Percentiles rank a stretch among this genome's conserved stretches.
Evolutionary conservation across 2,329 filamentous ascomycete species (phyloP).

Genomic region (Epichloe baconii): DNA sequence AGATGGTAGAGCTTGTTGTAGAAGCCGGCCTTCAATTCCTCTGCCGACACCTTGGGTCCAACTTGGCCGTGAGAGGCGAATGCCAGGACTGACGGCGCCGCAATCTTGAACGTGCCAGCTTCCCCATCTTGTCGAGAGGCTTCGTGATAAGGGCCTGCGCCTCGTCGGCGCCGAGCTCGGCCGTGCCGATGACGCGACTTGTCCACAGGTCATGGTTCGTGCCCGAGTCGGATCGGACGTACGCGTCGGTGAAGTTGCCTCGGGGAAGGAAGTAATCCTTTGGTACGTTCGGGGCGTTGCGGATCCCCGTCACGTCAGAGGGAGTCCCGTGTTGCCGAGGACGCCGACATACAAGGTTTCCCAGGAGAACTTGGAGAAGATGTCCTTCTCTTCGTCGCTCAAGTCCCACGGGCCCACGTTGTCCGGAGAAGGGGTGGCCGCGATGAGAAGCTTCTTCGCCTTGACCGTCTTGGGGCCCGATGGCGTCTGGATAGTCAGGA

Average conservation of each 20-base stretch:
- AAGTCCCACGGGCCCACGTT: conserved; percentile 16
- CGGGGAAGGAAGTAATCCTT: background rate
- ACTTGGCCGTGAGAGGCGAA: background rate
- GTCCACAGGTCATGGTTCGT: background rate
- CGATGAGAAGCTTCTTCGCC: conserved; percentile 17
- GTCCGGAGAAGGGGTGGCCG: conserved; percentile 13
- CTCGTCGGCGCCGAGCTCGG: background rate
- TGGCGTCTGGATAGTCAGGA: background rate
- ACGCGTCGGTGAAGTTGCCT: background rate
- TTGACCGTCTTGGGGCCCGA: background rate
- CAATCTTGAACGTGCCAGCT: background rate
- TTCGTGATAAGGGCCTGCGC: background rate
- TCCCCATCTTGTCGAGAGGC: background rate
- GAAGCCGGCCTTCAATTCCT: background rate
- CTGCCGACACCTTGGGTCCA: background rate
- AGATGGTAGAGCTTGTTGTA: background rate
- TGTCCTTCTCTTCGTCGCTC: conserved; percentile 8
- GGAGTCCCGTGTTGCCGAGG: conserved; percentile 9
- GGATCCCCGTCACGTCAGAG: background rate
- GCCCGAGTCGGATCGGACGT: background rate
- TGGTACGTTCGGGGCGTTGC: background rate
- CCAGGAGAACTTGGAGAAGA: conserved; percentile 16
- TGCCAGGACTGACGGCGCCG: background rate
- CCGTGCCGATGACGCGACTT: background rate
- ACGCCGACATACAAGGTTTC: conserved; percentile 12